Percentiles rank a stretch among this genome's conserved stretches.
These are phyloP conservation scores for Kwoniella europaea DNA, from an alignment of 768 basidiomycete genomes.

Conservation along the genomic window DNA sequence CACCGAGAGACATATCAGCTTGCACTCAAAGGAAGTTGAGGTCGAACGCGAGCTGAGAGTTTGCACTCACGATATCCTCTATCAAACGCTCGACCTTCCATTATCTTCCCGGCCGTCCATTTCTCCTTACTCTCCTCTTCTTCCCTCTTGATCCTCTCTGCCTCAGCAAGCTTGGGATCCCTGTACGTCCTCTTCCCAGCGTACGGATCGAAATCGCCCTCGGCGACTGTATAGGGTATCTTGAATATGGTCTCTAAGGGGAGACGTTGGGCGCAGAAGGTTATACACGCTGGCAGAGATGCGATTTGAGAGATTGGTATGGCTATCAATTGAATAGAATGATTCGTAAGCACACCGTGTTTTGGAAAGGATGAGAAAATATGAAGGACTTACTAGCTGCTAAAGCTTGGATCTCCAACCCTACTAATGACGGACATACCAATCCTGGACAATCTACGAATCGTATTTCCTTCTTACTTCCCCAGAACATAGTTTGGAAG, in stretches of 20 bases:
- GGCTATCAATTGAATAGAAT: constrained; percentile 62
- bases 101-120: constrained; percentile 88
- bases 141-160: constrained; percentile 53
- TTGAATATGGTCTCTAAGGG: constrained; percentile 76
- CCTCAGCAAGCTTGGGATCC: constrained; percentile 50
- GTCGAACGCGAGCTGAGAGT: background rate
- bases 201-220: constrained; percentile 53
- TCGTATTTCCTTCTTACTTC: constrained; percentile 71
- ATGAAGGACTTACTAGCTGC: constrained; percentile 47
- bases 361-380: too few species aligned
- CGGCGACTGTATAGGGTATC: constrained; percentile 64
- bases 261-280: constrained; percentile 69
- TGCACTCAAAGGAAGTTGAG: background rate
- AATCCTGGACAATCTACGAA: constrained; percentile 98
- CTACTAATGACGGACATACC: constrained; percentile 72
- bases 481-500: constrained; percentile 92
- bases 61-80: constrained; percentile 68
- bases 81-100: constrained; percentile 74
- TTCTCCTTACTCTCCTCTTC: constrained; percentile 30
- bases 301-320: constrained; percentile 82
- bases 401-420: constrained; percentile 51
- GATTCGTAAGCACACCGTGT: too few species aligned
- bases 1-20: background rate
- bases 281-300: constrained; percentile 67
- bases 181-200: constrained; percentile 76